These are phyloP conservation scores for Syncephalastrum sp. DNA, from an alignment of 371 early-diverging fungal species.

Conservation along the genomic window DNA sequence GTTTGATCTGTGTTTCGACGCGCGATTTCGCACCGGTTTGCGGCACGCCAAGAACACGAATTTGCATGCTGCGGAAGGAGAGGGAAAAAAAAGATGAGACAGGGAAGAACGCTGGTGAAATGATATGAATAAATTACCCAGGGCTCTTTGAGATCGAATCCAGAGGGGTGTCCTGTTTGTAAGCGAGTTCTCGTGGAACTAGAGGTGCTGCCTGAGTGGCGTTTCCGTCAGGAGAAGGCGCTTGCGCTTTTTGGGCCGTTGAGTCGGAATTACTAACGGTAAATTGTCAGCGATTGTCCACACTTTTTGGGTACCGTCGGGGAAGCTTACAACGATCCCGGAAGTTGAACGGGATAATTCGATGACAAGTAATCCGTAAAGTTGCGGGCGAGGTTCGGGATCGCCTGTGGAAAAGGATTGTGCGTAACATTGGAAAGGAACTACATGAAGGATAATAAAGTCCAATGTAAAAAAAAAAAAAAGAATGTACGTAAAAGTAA, in stretches of 20 bases:
- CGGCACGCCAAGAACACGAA: constrained; percentile 75
- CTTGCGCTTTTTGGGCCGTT: not conserved
- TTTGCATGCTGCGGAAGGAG: constrained; percentile 36
- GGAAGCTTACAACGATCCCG: constrained; percentile 33
- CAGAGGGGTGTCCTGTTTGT: not conserved
- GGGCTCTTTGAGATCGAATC: constrained; percentile 3
- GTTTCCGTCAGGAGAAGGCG: not conserved
- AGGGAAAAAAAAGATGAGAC: constrained; percentile 1
- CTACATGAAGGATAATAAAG: constrained; percentile 13
- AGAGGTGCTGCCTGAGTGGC: not conserved
- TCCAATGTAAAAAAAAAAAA: constrained; percentile 1
- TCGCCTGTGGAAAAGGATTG: constrained; percentile 47
- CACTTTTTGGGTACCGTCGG: not conserved
- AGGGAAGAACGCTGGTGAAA: not conserved
- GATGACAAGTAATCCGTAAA: constrained; percentile 48
- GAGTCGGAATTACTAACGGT: not conserved
- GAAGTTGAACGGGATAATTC: constrained; percentile 34
- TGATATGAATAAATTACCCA: constrained; percentile 4
- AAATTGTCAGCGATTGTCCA: no score
- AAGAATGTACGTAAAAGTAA: no score
- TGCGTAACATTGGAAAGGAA: constrained; percentile 50
- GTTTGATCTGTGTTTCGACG: constrained; percentile 93
- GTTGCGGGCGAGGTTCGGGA: constrained; percentile 49
- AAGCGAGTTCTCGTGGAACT: not conserved
- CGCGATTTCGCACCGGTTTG: constrained; percentile 83